These are phyloP conservation scores for Candida sithepensis DNA, from an alignment of 805 yeast species.

Conservation along the genomic window DNA sequence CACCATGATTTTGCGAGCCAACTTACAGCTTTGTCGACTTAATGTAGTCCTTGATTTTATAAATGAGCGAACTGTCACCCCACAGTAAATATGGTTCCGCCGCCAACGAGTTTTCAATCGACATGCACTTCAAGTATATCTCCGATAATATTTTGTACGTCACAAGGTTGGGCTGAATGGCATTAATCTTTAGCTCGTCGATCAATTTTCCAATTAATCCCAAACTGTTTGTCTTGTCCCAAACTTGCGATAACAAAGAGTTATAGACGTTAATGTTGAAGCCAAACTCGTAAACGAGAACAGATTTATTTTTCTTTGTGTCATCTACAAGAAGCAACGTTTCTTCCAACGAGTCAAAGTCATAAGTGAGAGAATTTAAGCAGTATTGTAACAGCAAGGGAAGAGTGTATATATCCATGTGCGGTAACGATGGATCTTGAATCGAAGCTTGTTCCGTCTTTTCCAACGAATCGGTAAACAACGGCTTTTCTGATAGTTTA, in stretches of 20 bases:
- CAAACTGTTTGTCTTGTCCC: conserved; percentile 28
- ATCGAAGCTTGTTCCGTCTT: conserved; percentile 8
- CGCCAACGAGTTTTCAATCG: conserved; percentile 14
- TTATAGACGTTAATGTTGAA: conserved; percentile 30
- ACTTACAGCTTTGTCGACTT: conserved; percentile 8
- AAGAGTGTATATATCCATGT: conserved; percentile 20
- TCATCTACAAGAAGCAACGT: conserved; percentile 18
- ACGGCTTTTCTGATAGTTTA: background rate
- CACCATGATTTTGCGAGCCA: no score
- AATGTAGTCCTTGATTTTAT: conserved; percentile 22
- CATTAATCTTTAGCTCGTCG: conserved; percentile 29
- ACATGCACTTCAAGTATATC: conserved; percentile 29
- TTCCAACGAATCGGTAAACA: conserved; percentile 1
- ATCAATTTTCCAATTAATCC: conserved; percentile 20
- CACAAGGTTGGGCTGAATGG: conserved; percentile 27
- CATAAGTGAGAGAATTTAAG: conserved; percentile 28
- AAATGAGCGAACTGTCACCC: conserved; percentile 25
- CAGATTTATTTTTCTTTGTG: conserved; percentile 26
- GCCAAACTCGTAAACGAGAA: conserved; percentile 30
- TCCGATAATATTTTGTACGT: conserved; percentile 25
- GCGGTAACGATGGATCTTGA: conserved; percentile 20
- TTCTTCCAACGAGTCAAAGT: conserved; percentile 28
- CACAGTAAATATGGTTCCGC: conserved; percentile 28
- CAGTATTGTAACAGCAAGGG: conserved; percentile 27
- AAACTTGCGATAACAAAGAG: conserved; percentile 22